These are phyloP conservation scores for Globisporangium abappressorium DNA, from an alignment of 352 stramenopile genomes.

Conservation along the genomic window DNA sequence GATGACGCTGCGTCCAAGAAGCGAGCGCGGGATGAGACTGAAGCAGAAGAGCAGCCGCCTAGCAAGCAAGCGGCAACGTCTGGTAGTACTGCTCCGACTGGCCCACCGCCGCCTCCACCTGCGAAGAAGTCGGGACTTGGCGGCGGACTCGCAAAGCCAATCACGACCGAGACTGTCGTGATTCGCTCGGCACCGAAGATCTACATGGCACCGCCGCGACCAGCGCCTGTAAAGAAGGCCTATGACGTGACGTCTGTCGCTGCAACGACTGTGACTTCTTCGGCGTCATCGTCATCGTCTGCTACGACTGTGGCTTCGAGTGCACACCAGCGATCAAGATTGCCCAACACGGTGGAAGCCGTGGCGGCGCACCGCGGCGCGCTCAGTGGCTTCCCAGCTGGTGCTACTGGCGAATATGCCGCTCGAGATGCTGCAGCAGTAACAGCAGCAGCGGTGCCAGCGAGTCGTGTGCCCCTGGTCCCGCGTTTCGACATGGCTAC, in stretches of 20 bases:
- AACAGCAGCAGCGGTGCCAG: background rate
- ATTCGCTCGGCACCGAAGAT: conserved; percentile 51
- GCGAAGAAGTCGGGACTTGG: conserved; percentile 14
- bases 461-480: conserved; percentile 21
- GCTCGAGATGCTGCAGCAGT: conserved; percentile 14
- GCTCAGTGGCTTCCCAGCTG: conserved; percentile 61
- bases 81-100: background rate
- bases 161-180: conserved; percentile 20
- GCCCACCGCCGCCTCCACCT: background rate
- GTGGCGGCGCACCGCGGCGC: conserved; percentile 52
- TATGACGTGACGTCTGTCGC: background rate
- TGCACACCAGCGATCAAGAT: conserved; percentile 11
- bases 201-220: conserved; percentile 68
- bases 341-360: conserved; percentile 48
- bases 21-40: conserved; percentile 25
- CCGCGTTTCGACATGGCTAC: conserved; percentile 71
- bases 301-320: background rate
- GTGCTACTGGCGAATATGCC: conserved; percentile 47
- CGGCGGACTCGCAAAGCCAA: conserved; percentile 15
- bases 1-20: conserved; percentile 23
- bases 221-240: conserved; percentile 36
- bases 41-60: conserved; percentile 17
- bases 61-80: conserved; percentile 31
- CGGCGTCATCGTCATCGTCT: background rate
- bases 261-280: background rate